These are phyloP conservation scores for Clavispora asparagi DNA, from an alignment of 805 yeast species.

Conservation along the genomic window DNA sequence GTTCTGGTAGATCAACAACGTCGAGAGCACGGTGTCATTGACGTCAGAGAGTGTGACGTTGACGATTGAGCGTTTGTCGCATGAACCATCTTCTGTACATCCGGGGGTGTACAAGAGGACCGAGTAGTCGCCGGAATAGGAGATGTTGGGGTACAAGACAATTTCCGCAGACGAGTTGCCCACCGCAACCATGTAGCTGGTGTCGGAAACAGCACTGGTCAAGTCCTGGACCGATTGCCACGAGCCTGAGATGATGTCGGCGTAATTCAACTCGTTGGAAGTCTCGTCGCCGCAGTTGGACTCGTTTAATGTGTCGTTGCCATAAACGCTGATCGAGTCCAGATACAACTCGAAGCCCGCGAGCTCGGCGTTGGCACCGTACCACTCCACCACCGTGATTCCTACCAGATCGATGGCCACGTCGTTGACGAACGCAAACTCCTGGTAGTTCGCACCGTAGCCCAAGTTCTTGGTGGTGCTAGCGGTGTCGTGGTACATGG, in stretches of 20 bases:
- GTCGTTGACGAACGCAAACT: slow-evolving; percentile 72
- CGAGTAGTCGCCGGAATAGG: slow-evolving; percentile 70
- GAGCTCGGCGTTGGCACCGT: slow-evolving; percentile 65
- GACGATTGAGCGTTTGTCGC: slow-evolving; percentile 67
- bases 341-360: slow-evolving; percentile 71
- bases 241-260: slow-evolving; percentile 22
- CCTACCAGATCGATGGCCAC: slow-evolving; percentile 58
- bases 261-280: slow-evolving; percentile 19
- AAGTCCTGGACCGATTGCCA: slow-evolving; percentile 24
- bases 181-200: slow-evolving; percentile 29
- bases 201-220: slow-evolving; percentile 20
- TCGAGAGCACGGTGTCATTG: slow-evolving; percentile 38
- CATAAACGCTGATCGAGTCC: slow-evolving; percentile 56
- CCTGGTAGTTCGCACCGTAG: slow-evolving; percentile 57
- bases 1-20: slow-evolving; percentile 64
- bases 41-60: slow-evolving; percentile 63
- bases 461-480: slow-evolving; percentile 33
- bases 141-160: slow-evolving; percentile 61
- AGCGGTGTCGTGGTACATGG: slow-evolving; percentile 30
- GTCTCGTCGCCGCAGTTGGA: slow-evolving; percentile 47
- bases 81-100: slow-evolving; percentile 62
- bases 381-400: slow-evolving; percentile 59
- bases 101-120: slow-evolving; percentile 83
- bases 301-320: slow-evolving; percentile 67
- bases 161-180: slow-evolving; percentile 23